Evolutionary conservation across 1,284 basidiomycete species (phyloP).

Genomic region (Ganoderma lingzhi): DNA sequence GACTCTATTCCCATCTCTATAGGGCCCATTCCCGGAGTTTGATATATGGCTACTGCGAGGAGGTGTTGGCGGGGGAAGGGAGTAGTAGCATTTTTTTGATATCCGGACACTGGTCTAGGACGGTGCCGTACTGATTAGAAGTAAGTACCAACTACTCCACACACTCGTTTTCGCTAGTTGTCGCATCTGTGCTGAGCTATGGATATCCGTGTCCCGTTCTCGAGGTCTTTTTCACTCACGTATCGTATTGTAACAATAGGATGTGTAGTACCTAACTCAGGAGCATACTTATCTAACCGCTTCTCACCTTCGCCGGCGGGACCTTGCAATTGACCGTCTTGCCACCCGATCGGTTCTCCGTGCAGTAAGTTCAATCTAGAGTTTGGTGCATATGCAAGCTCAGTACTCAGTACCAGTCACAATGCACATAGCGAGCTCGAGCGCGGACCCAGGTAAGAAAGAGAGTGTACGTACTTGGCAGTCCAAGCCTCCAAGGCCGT

Average conservation of each 20-base stretch:
- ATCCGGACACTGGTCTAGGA: not conserved
- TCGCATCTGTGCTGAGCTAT: conserved; percentile 4
- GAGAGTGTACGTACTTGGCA: not conserved
- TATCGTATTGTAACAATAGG: conserved; percentile 26
- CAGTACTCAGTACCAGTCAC: too few species aligned
- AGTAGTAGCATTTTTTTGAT: not conserved
- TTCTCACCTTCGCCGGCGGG: not conserved
- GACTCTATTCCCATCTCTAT: not conserved
- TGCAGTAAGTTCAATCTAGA: not conserved
- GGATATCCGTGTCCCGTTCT: conserved; percentile 5
- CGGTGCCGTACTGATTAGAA: not conserved
- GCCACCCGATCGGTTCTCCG: not conserved
- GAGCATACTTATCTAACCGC: conserved; percentile 5
- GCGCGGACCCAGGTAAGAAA: not conserved
- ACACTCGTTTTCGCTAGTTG: conserved; percentile 16
- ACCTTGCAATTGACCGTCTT: too few species aligned
- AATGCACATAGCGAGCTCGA: not conserved
- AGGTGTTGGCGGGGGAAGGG: not conserved
- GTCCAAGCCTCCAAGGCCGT: not conserved
- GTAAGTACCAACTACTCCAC: conserved; percentile 3
- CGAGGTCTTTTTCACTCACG: not conserved
- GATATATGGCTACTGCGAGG: not conserved
- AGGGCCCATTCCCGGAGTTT: not conserved
- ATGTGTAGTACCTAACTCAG: conserved; percentile 15
- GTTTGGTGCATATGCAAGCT: not conserved